Evolutionary conservation across 2,329 filamentous ascomycete species (phyloP).

Genomic region (Trichoderma atroviride): DNA sequence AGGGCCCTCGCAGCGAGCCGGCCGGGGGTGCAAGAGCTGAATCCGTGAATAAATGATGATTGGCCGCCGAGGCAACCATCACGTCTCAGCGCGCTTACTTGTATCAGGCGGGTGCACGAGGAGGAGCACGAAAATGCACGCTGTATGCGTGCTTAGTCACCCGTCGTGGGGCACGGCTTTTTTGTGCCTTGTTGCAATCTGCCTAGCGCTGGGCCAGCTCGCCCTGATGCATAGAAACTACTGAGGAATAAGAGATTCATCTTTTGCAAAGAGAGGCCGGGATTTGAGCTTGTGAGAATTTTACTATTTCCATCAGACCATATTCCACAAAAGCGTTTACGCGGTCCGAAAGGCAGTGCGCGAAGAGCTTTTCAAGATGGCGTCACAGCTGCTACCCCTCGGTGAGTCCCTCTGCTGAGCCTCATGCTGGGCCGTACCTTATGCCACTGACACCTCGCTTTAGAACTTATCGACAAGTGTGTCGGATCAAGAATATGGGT

Average conservation of each 20-base stretch:
- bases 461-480: slow-evolving; percentile 98
- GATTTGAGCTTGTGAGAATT: not conserved
- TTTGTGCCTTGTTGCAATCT: not conserved
- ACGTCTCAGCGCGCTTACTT: slow-evolving; percentile 21
- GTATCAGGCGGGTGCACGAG: not conserved
- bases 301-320: not conserved
- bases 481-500: slow-evolving; percentile 98
- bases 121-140: not conserved
- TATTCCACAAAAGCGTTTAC: no score
- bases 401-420: slow-evolving; percentile 50
- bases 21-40: slow-evolving; percentile 13
- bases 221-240: slow-evolving; percentile 1
- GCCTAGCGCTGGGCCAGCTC: slow-evolving; percentile 6
- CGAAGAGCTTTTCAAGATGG: slow-evolving; percentile 52
- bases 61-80: slow-evolving; percentile 25
- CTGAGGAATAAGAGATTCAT: not conserved
- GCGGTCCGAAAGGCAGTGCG: not conserved
- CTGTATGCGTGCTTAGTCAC: slow-evolving; percentile 40
- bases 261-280: not conserved
- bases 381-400: slow-evolving; percentile 73
- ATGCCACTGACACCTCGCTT: slow-evolving; percentile 5
- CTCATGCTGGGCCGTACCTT: not conserved
- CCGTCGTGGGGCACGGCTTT: slow-evolving; percentile 33
- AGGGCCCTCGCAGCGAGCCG: not conserved
- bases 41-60: slow-evolving; percentile 11